Conservation (phyloP, 2,329 filamentous ascomycete species). For the Daldinia sp. region DNA sequence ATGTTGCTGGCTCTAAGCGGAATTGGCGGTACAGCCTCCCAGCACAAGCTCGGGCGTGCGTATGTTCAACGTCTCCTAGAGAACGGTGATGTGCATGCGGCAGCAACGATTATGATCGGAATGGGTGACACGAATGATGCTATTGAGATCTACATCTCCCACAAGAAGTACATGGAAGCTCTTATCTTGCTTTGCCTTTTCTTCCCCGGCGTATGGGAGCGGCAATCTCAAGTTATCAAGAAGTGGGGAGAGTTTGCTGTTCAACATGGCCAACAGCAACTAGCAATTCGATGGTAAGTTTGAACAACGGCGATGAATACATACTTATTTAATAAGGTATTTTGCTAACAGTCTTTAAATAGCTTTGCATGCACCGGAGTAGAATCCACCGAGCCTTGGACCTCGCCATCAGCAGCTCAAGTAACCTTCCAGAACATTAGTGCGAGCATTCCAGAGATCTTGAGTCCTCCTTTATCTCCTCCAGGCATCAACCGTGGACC, state of each 20-base stretch:
- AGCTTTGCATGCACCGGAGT: conserved; percentile 89
- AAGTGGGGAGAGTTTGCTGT: conserved; percentile 97
- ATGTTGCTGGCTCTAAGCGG: conserved; percentile 93
- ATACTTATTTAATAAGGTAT: neutral
- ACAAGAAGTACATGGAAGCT: conserved; percentile 92
- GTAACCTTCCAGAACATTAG: conserved; percentile 67
- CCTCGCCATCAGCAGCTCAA: conserved; percentile 80
- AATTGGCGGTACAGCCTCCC: conserved; percentile 81
- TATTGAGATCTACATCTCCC: conserved; percentile 94
- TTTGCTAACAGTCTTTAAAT: conserved; percentile 35
- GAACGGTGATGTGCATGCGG: conserved; percentile 89
- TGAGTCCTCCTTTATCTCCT: conserved; percentile 81
- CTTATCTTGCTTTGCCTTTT: conserved; percentile 86
- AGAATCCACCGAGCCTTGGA: conserved; percentile 88
- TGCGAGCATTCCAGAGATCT: conserved; percentile 69
- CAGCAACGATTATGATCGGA: conserved; percentile 91
- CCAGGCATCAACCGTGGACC: conserved; percentile 72
- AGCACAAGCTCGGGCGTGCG: conserved; percentile 89
- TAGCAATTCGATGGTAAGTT: conserved; percentile 83
- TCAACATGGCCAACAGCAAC: conserved; percentile 84
- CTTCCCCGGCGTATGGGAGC: conserved; percentile 88
- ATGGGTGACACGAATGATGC: conserved; percentile 94
- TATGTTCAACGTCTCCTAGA: conserved; percentile 92
- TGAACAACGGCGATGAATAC: neutral
- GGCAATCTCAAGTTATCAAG: conserved; percentile 86